A percentile compares a stretch with the other conserved stretches of the same genome.
These are phyloP conservation scores for Colletotrichum phormii DNA, from an alignment of 2,329 filamentous ascomycete genomes.

Conservation along the genomic window DNA sequence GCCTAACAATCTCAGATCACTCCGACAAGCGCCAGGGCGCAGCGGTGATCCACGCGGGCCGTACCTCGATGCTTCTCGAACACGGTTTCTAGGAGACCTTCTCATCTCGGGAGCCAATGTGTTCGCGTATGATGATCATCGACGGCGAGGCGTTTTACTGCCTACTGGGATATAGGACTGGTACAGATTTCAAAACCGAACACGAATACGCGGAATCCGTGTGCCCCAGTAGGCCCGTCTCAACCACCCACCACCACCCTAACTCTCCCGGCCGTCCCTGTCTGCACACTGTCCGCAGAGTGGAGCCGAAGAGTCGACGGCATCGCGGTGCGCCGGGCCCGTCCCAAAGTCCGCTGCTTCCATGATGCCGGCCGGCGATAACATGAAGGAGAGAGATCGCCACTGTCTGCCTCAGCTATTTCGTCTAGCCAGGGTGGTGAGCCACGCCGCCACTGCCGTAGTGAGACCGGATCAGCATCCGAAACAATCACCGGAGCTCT, in stretches of 20 bases:
- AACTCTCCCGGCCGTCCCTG: conserved; percentile 21
- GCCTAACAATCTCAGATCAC: not conserved
- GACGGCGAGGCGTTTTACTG: not conserved
- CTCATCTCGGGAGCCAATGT: not conserved
- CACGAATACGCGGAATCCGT: conserved; percentile 21
- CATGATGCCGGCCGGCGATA: conserved; percentile 29
- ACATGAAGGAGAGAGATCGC: conserved; percentile 3
- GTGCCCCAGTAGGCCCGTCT: not conserved
- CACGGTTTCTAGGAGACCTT: not conserved
- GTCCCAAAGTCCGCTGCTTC: conserved; percentile 18
- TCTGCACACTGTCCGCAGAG: not conserved
- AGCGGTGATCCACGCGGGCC: conserved; percentile 9
- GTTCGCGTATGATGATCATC: not conserved
- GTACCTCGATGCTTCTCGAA: conserved; percentile 2
- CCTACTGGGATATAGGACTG: not conserved
- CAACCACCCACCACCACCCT: not conserved
- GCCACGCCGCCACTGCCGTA: conserved; percentile 1
- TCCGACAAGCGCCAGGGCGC: not conserved
- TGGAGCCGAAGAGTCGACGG: not conserved
- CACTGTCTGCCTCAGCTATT: conserved; percentile 2
- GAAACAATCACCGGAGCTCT: not conserved
- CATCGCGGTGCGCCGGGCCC: conserved; percentile 15
- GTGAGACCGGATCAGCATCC: not conserved
- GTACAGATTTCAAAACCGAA: conserved; percentile 6
- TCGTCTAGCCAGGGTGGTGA: not conserved